phyloP scores from a whole-genome alignment of 192 early-diverging fungal genomes.

The Lobosporangium transversale region DNA sequence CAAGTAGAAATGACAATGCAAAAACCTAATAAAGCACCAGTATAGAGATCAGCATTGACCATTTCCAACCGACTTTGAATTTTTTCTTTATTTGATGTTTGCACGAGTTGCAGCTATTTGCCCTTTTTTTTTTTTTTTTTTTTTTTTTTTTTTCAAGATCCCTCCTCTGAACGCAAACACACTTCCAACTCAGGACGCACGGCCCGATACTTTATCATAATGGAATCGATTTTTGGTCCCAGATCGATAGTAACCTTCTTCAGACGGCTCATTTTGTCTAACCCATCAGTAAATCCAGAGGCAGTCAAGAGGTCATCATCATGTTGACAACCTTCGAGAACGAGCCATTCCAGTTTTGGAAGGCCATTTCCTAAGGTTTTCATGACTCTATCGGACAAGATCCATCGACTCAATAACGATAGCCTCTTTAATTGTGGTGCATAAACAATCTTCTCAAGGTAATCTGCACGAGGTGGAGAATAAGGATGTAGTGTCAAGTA shows the following conservation, averaged over 20 bases:
- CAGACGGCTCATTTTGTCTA: constrained; percentile 23
- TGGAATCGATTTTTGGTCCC: neutral
- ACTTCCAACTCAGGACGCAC: neutral
- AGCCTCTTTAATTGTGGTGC: constrained; percentile 19
- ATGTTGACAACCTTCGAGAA: constrained; percentile 15
- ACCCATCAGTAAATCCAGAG: constrained; percentile 1
- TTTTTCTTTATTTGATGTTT: too few species aligned
- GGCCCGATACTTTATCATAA: neutral
- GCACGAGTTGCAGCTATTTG: too few species aligned
- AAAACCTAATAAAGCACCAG: too few species aligned
- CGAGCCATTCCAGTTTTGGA: neutral
- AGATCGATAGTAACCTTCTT: constrained; percentile 5
- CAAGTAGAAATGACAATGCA: neutral
- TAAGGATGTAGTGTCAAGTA: constrained; percentile 33
- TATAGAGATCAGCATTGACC: too few species aligned
- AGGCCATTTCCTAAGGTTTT: neutral
- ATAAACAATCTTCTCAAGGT: constrained; percentile 7
- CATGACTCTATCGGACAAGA: constrained; percentile 16
- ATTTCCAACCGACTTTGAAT: too few species aligned
- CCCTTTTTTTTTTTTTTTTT: neutral
- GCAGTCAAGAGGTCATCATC: constrained; percentile 10
- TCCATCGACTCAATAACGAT: constrained; percentile 22
- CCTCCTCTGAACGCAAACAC: neutral
- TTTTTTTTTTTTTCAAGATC: neutral
- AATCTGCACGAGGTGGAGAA: constrained; percentile 20